Base-by-base conservation (phyloP, 2,329 filamentous ascomycete genomes). In the Colletotrichum musae region DNA sequence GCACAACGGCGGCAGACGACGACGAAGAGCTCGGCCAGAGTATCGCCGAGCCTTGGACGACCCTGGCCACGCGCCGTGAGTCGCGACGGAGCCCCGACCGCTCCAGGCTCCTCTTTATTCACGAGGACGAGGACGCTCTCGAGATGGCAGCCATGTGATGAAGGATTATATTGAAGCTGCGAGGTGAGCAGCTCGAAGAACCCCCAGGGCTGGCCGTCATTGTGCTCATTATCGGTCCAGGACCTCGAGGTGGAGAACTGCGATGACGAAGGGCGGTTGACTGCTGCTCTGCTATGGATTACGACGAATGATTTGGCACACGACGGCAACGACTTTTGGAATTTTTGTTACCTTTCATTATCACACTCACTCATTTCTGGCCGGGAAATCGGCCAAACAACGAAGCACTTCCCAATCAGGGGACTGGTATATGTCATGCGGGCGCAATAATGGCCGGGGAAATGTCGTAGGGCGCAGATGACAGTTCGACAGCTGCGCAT, bases 341-440 rank as follows among this genome's bases (percentile, higher is more conserved):
- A 10, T 36, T 36, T 9, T 36, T 10, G 10, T 36, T 36, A 9
- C 10, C 32, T 36, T 36, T 10, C 32, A 9, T 36, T 10, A 36
- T 36, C 32, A 36, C 32, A 53, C 21, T 24, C 63, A 70, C 50
- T 68, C 64, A 58, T 68, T 68, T 70, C 32, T 72, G 58, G 52
- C 24, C 24, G 68, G 24, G 59, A 68, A 48, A n/a, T 54, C 36
- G 39, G 51, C 9, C 53, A 18, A 43, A 32, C 52, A 18, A 52
- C 47, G 32, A 52, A 28, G 24, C 45, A 24, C 18, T 58, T 41
- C 47, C 26, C 28, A 45, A 26, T 47, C 45, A 32, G 56, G 43
- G 41, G 18, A 6, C 45, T 6, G 6, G 10, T 7, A 18, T 16
- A 48, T 15, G 32, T 36, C 32, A 36, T 36, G 32, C 32, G 41